phyloP scores from a whole-genome alignment of 495 filamentous ascomycete genomes.

The Pyrenopolyporus hunteri region DNA sequence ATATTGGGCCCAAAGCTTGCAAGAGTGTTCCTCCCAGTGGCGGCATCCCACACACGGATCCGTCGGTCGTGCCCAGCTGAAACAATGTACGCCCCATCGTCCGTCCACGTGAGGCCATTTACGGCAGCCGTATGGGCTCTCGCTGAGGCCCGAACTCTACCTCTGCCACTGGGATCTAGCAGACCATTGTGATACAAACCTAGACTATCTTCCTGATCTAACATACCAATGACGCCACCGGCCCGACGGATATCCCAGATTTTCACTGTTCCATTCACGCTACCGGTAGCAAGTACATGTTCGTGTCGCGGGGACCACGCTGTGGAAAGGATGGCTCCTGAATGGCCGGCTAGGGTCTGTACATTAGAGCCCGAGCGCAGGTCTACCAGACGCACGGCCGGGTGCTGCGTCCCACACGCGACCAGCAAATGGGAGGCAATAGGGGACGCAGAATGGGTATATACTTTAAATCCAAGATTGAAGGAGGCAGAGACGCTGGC shows the following conservation, averaged over 20 bases:
- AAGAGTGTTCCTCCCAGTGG: constrained; percentile 79
- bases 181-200: constrained; percentile 53
- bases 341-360: constrained; percentile 76
- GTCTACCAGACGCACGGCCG: constrained; percentile 80
- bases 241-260: constrained; percentile 84
- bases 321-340: constrained; percentile 71
- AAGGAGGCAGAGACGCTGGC: constrained; percentile 68
- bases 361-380: constrained; percentile 75
- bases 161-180: constrained; percentile 41
- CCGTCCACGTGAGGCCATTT: constrained; percentile 83
- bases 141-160: constrained; percentile 50
- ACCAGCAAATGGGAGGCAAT: constrained; percentile 75
- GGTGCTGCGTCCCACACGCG: constrained; percentile 82
- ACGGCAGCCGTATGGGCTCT: constrained; percentile 78
- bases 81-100: constrained; percentile 73
- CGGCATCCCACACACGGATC: constrained; percentile 83
- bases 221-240: constrained; percentile 70
- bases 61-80: constrained; percentile 81
- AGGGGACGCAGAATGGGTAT: constrained; percentile 77
- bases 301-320: constrained; percentile 81
- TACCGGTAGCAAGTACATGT: constrained; percentile 78
- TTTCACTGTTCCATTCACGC: constrained; percentile 76
- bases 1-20: constrained; percentile 80
- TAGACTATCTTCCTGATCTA: constrained; percentile 82
- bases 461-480: constrained; percentile 70